A percentile compares a stretch with the other conserved stretches of the same genome.
Conservation (phyloP, 2,329 filamentous ascomycete genomes). For the Ophiosphaerella korrae region DNA sequence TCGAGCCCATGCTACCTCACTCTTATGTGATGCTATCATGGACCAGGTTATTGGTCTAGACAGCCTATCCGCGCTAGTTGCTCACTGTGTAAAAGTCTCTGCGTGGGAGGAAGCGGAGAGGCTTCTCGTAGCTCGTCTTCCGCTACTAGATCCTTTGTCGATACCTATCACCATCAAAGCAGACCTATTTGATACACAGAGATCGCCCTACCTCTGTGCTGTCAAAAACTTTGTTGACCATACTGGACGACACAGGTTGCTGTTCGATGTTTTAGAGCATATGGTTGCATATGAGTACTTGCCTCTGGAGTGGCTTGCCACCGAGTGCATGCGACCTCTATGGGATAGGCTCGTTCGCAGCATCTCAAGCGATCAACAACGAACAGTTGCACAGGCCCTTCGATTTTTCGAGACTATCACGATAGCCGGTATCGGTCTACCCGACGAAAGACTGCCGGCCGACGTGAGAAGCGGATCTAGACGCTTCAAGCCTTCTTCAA, state of each 20-base stretch:
- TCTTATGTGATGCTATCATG: constrained; percentile 45
- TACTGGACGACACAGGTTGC: constrained; percentile 37
- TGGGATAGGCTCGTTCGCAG: constrained; percentile 43
- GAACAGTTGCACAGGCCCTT: constrained; percentile 30
- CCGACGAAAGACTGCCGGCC: constrained; percentile 29
- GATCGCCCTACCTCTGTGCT: constrained; percentile 32
- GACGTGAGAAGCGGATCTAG: constrained; percentile 23
- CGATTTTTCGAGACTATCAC: constrained; percentile 39
- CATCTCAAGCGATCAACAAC: constrained; percentile 35
- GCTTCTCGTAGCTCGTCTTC: constrained; percentile 35
- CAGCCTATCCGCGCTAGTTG: constrained; percentile 30
- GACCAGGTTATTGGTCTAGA: constrained; percentile 37
- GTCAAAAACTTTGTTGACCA: constrained; percentile 34
- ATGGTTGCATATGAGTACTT: constrained; percentile 43
- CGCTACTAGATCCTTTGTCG: constrained; percentile 27
- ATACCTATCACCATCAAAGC: constrained; percentile 31
- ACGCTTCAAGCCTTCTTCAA: constrained; percentile 29
- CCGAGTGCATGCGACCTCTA: constrained; percentile 39
- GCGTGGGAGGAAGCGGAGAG: constrained; percentile 45
- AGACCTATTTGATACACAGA: constrained; percentile 34
- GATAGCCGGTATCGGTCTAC: constrained; percentile 34
- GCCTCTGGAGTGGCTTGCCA: constrained; percentile 48
- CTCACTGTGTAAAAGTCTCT: constrained; percentile 34
- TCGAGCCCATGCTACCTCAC: constrained; percentile 47
- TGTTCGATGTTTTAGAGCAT: constrained; percentile 42